phyloP scores from a whole-genome alignment of 225 moss, liverwort and hornwort species.

The Sphagnum contortum region DNA sequence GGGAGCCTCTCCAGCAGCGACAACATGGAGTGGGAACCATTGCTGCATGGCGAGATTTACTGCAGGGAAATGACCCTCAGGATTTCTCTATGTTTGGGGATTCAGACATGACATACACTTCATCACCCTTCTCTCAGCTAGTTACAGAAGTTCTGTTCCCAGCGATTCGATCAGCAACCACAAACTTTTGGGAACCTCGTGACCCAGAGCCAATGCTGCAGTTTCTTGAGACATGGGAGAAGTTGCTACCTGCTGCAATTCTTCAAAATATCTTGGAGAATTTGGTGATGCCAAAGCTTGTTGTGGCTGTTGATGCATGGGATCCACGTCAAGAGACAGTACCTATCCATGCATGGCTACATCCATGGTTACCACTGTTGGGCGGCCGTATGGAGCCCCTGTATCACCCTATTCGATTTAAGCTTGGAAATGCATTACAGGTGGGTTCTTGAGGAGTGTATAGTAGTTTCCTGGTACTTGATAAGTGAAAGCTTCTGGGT shows the following conservation, averaged over 20 bases:
- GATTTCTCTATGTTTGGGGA: slow-evolving; percentile 66
- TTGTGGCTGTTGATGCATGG: slow-evolving; percentile 84
- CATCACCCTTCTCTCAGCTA: slow-evolving; percentile 75
- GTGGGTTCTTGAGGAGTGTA: too few species aligned
- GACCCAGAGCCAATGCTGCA: slow-evolving; percentile 83
- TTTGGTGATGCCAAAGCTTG: slow-evolving; percentile 79
- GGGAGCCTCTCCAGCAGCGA: slow-evolving; percentile 81
- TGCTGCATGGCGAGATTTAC: slow-evolving; percentile 55
- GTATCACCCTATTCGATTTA: slow-evolving; percentile 79
- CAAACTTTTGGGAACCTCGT: slow-evolving; percentile 79
- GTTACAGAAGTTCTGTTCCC: slow-evolving; percentile 75
- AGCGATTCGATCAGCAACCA: slow-evolving; percentile 54
- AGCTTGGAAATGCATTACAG: slow-evolving; percentile 66
- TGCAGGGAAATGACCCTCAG: slow-evolving; percentile 58
- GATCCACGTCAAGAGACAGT: slow-evolving; percentile 90
- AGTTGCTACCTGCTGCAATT: slow-evolving; percentile 57
- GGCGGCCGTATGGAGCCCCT: slow-evolving; percentile 82
- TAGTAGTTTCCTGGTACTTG: too few species aligned
- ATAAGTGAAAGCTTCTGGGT: too few species aligned
- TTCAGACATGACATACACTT: slow-evolving; percentile 19
- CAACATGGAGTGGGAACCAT: slow-evolving; percentile 61
- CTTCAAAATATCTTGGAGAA: slow-evolving; percentile 71
- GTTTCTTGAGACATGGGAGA: slow-evolving; percentile 93
- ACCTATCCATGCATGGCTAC: slow-evolving; percentile 95
- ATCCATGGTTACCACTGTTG: slow-evolving; percentile 88